A percentile compares a stretch with the other conserved stretches of the same genome.
Conservation (phyloP, 2,329 filamentous ascomycete genomes). For the Diaporthe helianthi region DNA sequence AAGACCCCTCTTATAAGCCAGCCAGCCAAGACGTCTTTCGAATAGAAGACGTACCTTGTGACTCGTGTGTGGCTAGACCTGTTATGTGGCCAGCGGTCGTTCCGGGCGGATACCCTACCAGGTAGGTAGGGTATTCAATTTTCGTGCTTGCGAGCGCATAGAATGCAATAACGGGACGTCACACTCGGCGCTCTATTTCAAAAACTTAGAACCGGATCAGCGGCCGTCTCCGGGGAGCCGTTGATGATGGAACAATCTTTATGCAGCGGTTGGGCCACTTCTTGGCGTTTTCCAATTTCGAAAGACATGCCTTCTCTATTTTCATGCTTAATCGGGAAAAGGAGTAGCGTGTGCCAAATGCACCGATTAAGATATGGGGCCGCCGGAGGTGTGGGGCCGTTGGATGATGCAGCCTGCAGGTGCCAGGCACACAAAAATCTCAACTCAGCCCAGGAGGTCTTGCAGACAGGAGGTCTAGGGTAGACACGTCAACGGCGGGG, state of each 20-base stretch:
- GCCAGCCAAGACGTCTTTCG: too few relatives aligned
- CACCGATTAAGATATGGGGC: background rate
- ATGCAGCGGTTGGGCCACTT: background rate
- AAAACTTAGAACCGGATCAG: background rate
- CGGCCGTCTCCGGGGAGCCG: too few relatives aligned
- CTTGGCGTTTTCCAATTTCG: background rate
- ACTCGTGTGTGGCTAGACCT: too few relatives aligned
- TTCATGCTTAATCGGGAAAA: slow-evolving; percentile 2
- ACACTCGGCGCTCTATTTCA: background rate
- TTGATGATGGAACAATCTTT: slow-evolving; percentile 1
- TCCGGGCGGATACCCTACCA: too few relatives aligned
- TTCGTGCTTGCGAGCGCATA: background rate
- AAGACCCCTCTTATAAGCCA: too few relatives aligned
- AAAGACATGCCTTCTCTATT: background rate
- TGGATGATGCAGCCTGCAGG: background rate
- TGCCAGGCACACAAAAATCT: background rate
- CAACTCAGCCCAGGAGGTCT: background rate
- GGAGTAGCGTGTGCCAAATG: background rate
- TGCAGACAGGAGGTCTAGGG: too few relatives aligned
- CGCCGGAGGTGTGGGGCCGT: background rate
- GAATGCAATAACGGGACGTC: background rate
- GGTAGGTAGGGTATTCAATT: too few relatives aligned
- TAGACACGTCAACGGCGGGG: background rate
- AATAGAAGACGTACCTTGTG: too few relatives aligned
- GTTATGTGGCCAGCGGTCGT: background rate